These are phyloP conservation scores for Geotrichum siamense DNA, from an alignment of 1,139 yeast genomes.

Conservation along the genomic window DNA sequence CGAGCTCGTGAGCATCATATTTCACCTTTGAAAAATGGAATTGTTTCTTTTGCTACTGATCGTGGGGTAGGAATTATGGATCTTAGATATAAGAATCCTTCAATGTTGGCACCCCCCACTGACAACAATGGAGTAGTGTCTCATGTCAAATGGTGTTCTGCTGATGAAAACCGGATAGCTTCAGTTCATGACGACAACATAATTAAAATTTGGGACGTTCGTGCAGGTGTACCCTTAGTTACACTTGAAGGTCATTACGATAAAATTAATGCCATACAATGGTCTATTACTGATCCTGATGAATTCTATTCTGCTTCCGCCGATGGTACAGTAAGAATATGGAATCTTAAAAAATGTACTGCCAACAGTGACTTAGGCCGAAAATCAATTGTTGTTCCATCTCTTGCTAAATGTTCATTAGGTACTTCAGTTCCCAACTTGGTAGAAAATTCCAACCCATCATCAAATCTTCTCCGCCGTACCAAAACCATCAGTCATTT, in stretches of 20 bases:
- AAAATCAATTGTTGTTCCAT: neutral
- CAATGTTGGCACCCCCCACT: conserved; percentile 42
- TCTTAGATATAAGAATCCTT: conserved; percentile 41
- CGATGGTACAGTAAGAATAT: conserved; percentile 67
- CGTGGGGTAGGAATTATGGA: conserved; percentile 69
- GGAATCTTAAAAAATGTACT: conserved; percentile 47
- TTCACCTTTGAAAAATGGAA: conserved; percentile 43
- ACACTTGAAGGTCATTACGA: conserved; percentile 52
- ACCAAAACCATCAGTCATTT: neutral
- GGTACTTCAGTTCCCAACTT: neutral
- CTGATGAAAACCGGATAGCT: conserved; percentile 54
- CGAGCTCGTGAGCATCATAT: conserved; percentile 52
- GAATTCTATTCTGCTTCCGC: conserved; percentile 59
- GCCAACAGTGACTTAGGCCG: conserved; percentile 2
- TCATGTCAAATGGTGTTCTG: conserved; percentile 56
- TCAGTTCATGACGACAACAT: conserved; percentile 56
- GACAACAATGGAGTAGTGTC: conserved; percentile 35
- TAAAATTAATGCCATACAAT: conserved; percentile 49
- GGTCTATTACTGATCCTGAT: conserved; percentile 44
- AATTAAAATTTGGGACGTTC: conserved; percentile 68
- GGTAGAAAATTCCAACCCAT: neutral
- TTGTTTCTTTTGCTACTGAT: conserved; percentile 56
- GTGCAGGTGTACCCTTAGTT: conserved; percentile 47
- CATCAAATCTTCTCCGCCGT: neutral
- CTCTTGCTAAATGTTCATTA: neutral